Evolutionary conservation across 768 basidiomycete species (phyloP), one percentile per base, ranked within the genome.

Genomic region (Pulveroboletus sp.): DNA sequence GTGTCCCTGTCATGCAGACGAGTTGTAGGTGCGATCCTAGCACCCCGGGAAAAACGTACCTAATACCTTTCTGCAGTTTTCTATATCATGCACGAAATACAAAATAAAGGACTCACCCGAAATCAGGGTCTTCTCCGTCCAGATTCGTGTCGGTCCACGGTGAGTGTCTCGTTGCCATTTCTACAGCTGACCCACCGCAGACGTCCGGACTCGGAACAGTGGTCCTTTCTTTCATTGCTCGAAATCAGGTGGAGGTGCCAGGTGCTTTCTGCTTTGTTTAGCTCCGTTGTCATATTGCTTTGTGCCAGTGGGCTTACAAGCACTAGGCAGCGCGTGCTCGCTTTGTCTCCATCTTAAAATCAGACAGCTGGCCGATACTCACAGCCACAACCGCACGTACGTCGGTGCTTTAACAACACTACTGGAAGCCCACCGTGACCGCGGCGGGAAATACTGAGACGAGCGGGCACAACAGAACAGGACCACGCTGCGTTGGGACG

Each of bases 251-350:
- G 34, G 25, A 49, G 27, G 10, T n/a, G 37, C 11, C 25, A 12
- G 43, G 4, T 17, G 9, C 9, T 14, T 40, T 29, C 34, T 60
- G 58, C 58, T 59, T 61, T 61, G 55, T 61, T 25, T 23, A 33
- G 27, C 43, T 42, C 43, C 46, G 58, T 51, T 45, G 48, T 43
- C 53, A 43, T 34, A 17, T 47, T 52, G 45, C 55, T 54, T 57
- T 60, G 43, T 52, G 43, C 33, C 20, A 25, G 16, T 40, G 27
- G 27, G 27, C 8, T 29, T 29, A 29, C 8, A 11, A 29, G 9
- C 27, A 29, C 8, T 37, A 7, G 23, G 17, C n/a, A n/a, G n/a
- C n/a, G n/a, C 6, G 36, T 32, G 23, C 16, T 45, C 45, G 45
- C 50, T 38, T 60, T 60, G 41, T 59, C 41, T 21, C 16, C 14